Base-by-base conservation (phyloP, 345 rosid species). In the Populus simonii region DNA sequence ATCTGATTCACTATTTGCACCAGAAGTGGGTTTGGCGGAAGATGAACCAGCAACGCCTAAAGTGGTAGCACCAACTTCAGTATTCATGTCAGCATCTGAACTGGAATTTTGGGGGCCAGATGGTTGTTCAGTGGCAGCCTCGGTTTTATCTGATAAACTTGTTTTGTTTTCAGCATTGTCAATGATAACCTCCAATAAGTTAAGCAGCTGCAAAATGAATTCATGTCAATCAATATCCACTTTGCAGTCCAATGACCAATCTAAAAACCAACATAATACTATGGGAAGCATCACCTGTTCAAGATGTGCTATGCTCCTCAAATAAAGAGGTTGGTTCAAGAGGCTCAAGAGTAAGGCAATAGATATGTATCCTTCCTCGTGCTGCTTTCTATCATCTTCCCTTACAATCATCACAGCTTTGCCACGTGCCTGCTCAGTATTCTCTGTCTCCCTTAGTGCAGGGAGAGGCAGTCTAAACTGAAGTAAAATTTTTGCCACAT, bases 241-340 rank as follows among this genome's bases (percentile, higher is more conserved):
- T 47, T 7, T 8, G 38, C 68, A 77, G 27, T 29, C 20, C 66
- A 12, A 63, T n/a, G 57, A n/a, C 6, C 22, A 79, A 13, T 27
- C 73, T 33, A 49, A 11, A 65, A 25, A 20, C 29, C 10, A 71
- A n/a, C 51, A 22, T 38, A 62, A 78, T 68, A 43, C 17, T 16
- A 29, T 27, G 25, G 6, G 33, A 76, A 39, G n/a, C 68, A 68
- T 74, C 74, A 93, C 99, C 99, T 92, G 99, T 83, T 95, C 99
- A 76, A 95, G 97, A 87, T 93, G 99, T 62, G 98, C 96, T 74
- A 95, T 81, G 74, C 99, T 95, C 89, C 99, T 92, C 84, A 89
- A 74, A 81, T 95, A 95, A 65, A 95, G 92, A 66, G 99, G 96
- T 81, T 93, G 97, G 80, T 88, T 92, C 85, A 95, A 84, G 86